Conservation (phyloP, 2,329 filamentous ascomycete genomes). For the Stagonosporopsis rhizophila region DNA sequence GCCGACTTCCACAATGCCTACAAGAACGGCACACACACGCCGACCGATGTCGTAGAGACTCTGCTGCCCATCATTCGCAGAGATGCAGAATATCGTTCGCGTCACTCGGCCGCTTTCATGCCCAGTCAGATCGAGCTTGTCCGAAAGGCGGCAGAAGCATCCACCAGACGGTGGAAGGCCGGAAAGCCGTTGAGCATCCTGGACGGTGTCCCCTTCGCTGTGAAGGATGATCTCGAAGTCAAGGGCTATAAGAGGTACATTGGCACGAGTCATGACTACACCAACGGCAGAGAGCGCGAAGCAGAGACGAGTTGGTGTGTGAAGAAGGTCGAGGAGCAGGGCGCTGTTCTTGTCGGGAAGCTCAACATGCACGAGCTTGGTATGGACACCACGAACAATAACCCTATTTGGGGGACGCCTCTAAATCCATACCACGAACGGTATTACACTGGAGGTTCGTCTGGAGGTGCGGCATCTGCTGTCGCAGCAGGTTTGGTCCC, state of each 20-base stretch:
- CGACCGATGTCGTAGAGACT: constrained; percentile 72
- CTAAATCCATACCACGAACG: constrained; percentile 76
- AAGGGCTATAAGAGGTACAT: constrained; percentile 72
- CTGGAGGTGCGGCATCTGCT: constrained; percentile 76
- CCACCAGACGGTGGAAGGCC: constrained; percentile 73
- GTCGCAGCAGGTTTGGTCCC: constrained; percentile 75
- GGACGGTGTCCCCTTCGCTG: constrained; percentile 81
- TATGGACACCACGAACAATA: constrained; percentile 84
- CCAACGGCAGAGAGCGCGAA: constrained; percentile 47
- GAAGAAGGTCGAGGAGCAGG: constrained; percentile 73
- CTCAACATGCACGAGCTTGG: constrained; percentile 83
- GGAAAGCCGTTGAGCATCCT: constrained; percentile 72
- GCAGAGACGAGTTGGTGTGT: constrained; percentile 74
- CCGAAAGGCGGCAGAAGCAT: constrained; percentile 72
- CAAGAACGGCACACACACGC: constrained; percentile 72
- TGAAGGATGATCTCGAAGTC: constrained; percentile 82
- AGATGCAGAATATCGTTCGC: constrained; percentile 60
- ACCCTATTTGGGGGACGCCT: constrained; percentile 75
- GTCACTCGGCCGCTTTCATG: constrained; percentile 77
- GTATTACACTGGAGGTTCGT: constrained; percentile 84
- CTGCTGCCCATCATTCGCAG: constrained; percentile 74
- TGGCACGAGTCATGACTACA: constrained; percentile 69
- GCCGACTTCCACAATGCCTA: constrained; percentile 81
- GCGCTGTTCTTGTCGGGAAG: constrained; percentile 78
- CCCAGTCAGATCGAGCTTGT: constrained; percentile 69